Percentiles rank a stretch among this genome's conserved stretches.
Evolutionary conservation across 805 yeast species (phyloP).

Genomic region (Lachancea thermotolerans): DNA sequence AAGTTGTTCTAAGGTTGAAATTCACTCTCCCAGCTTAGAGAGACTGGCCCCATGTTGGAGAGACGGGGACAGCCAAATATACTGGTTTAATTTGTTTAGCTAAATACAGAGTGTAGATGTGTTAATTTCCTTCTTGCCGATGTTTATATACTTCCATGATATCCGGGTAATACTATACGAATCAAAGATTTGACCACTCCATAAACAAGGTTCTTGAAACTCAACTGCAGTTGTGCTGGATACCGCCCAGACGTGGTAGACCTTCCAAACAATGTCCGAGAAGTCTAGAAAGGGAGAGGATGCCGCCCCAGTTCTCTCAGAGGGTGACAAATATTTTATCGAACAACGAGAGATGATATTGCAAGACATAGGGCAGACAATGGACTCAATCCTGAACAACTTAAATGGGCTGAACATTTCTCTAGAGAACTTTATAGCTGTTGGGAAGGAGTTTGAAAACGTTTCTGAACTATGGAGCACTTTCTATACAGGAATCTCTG

Average conservation of each 20-base stretch:
- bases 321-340: slow-evolving; percentile 22
- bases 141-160: background rate
- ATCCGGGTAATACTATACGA: background rate
- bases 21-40: slow-evolving; percentile 26
- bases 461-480: slow-evolving; percentile 65
- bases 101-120: background rate
- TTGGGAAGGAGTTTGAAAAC: slow-evolving; percentile 69
- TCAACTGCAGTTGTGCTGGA: too few species aligned
- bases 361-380: slow-evolving; percentile 33
- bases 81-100: slow-evolving; percentile 16
- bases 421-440: slow-evolving; percentile 58
- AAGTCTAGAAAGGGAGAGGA: background rate
- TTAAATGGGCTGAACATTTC: slow-evolving; percentile 62
- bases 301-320: slow-evolving; percentile 7
- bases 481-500: slow-evolving; percentile 47
- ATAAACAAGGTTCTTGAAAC: too few species aligned
- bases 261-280: slow-evolving; percentile 4
- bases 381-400: slow-evolving; percentile 61
- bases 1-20: slow-evolving; percentile 15
- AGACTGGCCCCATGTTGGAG: slow-evolving; percentile 23
- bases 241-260: background rate
- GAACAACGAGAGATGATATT: slow-evolving; percentile 27
- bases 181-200: too few species aligned
- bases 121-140: background rate
- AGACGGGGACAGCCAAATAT: slow-evolving; percentile 23